phyloP scores from a whole-genome alignment of 2,329 filamentous ascomycete species.

The Trichoderma sp. region DNA sequence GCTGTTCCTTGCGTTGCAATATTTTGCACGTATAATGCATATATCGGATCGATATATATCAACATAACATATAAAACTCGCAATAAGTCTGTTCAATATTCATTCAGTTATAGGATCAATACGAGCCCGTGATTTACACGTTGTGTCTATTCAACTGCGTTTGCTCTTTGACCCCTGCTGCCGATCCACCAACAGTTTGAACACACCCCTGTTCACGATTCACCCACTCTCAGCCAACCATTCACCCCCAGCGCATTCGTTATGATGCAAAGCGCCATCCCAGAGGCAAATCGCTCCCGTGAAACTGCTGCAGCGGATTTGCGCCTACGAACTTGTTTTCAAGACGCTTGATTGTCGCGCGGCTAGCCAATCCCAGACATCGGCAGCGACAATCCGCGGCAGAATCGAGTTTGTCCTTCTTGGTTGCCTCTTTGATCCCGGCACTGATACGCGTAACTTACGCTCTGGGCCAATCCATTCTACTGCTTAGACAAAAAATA shows the following conservation, averaged over 20 bases:
- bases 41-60: no score
- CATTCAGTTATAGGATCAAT: not conserved
- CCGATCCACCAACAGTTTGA: no score
- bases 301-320: not conserved
- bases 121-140: not conserved
- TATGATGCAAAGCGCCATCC: constrained; percentile 13
- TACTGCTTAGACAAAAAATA: not conserved
- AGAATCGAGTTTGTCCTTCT: not conserved
- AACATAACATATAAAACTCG: no score
- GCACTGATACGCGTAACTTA: not conserved
- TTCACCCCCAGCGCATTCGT: not conserved
- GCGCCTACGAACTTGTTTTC: not conserved
- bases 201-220: constrained; percentile 6
- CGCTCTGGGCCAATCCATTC: not conserved
- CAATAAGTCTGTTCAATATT: not conserved
- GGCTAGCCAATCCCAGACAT: constrained; percentile 11
- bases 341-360: not conserved
- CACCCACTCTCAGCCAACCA: constrained; percentile 1
- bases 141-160: not conserved
- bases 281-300: not conserved
- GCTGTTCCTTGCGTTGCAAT: no score
- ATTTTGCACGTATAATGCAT: no score
- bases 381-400: constrained; percentile 1
- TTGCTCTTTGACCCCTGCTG: not conserved
- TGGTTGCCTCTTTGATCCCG: constrained; percentile 8